Evolutionary conservation across 306 rosid genomes (phyloP), one percentile per base, ranked within the genome.

Genomic region (Begonia loranthoides): DNA sequence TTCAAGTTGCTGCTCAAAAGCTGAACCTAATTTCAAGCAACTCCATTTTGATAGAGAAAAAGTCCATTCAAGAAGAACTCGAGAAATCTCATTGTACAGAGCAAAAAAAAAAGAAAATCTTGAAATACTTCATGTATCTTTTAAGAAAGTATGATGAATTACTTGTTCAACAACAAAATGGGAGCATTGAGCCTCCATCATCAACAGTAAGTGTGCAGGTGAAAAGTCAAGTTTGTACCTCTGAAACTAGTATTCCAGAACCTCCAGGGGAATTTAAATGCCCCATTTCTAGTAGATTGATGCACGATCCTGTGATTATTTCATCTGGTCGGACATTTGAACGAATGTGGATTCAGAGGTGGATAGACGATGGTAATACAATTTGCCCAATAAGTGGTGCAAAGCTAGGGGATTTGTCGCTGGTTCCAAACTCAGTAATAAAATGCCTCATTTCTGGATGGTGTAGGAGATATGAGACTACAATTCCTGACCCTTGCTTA

Each of bases 1-100:
- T 78, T 63, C 76, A 55, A 54, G 54, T 60, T 43, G 87, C 76
- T 45, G 71, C 77, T 50, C 63, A 41, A 24, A 73, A 45, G 57
- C 68, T 79, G 57, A 59, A 55, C 40, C 68, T 82, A 4, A 63
- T 62, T 16, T 67, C 73, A 21, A 36, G 49, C 12, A 44, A 43
- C 1, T 43, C 72, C 40, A 51, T 78, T 38, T 45, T 63, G 16
- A 58, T 53, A 55, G 92, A 82, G 75, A 78, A 56, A 64, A 66
- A 56, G 51, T 61, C 63, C 14, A 69, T 82, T 17, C 68, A 57
- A 41, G 58, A 3, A 41, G 71, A 59, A 41, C 67, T 73, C 33
- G 74, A 55, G 12, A 36, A 57, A 12, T 17, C 57, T 43, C 50
- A 17, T 13, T 58, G 44, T 43, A 52, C 41, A 21, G 41, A 69